Percentiles rank a stretch among this genome's conserved stretches.
phyloP scores from a whole-genome alignment of 257 asterid species.

The Verbascum thapsus region DNA sequence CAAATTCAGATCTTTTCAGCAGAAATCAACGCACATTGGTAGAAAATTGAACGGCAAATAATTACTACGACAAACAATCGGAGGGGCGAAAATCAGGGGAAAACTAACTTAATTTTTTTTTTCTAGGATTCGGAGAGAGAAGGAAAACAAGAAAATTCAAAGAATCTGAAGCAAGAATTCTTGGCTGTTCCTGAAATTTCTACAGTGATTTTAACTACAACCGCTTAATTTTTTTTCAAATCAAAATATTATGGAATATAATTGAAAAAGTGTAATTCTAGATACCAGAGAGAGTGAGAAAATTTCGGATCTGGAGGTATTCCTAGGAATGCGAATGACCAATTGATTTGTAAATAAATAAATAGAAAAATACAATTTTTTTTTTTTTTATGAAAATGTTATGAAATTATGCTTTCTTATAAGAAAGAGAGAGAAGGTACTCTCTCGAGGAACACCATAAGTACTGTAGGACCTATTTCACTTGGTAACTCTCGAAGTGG shows the following conservation, averaged over 20 bases:
- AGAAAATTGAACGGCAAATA: constrained; percentile 27
- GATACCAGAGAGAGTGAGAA: no score
- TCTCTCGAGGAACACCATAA: constrained; percentile 36
- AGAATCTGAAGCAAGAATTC: constrained; percentile 25
- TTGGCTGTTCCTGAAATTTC: constrained; percentile 34
- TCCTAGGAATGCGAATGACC: constrained; percentile 45
- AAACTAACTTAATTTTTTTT: neutral
- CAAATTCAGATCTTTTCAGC: constrained; percentile 34
- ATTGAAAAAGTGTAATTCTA: no score
- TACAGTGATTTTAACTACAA: constrained; percentile 26
- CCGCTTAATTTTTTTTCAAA: constrained; percentile 18
- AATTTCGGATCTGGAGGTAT: constrained; percentile 53
- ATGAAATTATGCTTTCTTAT: neutral
- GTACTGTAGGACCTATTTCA: constrained; percentile 35
- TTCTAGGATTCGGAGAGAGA: constrained; percentile 23
- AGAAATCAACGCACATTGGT: constrained; percentile 66
- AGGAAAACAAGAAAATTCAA: constrained; percentile 26
- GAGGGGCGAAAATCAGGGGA: no score
- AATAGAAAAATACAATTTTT: no score
- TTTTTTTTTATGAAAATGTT: no score
- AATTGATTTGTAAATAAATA: constrained; percentile 12
- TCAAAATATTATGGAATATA: neutral
- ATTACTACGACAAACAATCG: no score
- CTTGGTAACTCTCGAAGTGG: constrained; percentile 9
- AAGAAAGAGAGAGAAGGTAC: constrained; percentile 19